Evolutionary conservation across 2,329 filamentous ascomycete genomes (phyloP).

Genomic region (Xylariaceae sp.): DNA sequence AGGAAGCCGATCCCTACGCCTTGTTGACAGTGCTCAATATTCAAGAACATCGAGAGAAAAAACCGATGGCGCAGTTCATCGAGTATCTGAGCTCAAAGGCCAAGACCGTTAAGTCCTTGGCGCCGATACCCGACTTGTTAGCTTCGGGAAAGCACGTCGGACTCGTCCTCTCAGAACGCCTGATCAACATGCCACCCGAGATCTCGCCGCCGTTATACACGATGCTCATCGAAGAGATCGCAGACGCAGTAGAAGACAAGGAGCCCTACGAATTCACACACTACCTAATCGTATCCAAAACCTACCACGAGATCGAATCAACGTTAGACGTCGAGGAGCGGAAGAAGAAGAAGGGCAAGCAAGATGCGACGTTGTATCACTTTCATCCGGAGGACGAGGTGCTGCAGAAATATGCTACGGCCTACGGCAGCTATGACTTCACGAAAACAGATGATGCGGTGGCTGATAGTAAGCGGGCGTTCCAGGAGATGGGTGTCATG

Average conservation of each 20-base stretch:
- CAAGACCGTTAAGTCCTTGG: conserved; percentile 50
- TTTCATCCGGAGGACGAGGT: conserved; percentile 97
- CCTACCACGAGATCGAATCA: conserved; percentile 85
- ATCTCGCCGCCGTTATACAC: conserved; percentile 90
- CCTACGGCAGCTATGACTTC: conserved; percentile 69
- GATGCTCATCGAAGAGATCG: conserved; percentile 89
- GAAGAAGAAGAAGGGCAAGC: conserved; percentile 65
- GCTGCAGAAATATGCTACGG: conserved; percentile 70
- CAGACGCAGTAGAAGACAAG: conserved; percentile 81
- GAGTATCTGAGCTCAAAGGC: conserved; percentile 65
- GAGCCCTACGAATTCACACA: conserved; percentile 92
- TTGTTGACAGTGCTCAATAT: conserved; percentile 87
- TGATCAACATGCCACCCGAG: conserved; percentile 96
- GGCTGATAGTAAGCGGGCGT: conserved; percentile 88
- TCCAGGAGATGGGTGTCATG: conserved; percentile 88
- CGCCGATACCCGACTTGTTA: conserved; percentile 56
- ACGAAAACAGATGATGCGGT: conserved; percentile 76
- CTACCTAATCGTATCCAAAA: conserved; percentile 87
- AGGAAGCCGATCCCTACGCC: conserved; percentile 87
- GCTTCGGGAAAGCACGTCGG: conserved; percentile 62
- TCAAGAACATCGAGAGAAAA: conserved; percentile 70
- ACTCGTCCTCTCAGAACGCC: conserved; percentile 81
- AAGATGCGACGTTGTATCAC: conserved; percentile 66
- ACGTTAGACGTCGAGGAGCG: conserved; percentile 66
- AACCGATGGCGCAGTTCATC: conserved; percentile 65